Percentiles rank a stretch among this genome's conserved stretches.
These are phyloP conservation scores for Cornus controversa DNA, from an alignment of 148 eudicot genomes.

Conservation along the genomic window DNA sequence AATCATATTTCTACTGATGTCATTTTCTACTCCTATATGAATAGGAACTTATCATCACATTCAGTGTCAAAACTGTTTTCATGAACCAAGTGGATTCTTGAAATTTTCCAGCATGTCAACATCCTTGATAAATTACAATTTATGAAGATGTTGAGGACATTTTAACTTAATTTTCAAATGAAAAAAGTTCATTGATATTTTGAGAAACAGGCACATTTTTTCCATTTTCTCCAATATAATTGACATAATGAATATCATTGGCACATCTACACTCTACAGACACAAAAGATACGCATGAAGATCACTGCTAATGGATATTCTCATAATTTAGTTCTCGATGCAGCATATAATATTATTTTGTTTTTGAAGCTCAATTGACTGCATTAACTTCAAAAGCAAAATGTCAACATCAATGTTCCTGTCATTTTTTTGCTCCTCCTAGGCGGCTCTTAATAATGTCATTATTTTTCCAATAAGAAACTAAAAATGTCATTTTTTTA, in stretches of 20 bases:
- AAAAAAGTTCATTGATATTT: neutral
- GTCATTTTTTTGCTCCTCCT: neutral
- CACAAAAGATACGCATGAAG: neutral
- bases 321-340: neutral
- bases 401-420: neutral
- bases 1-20: neutral
- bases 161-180: neutral
- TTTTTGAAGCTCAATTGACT: neutral
- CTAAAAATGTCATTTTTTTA: neutral
- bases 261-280: neutral
- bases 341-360: neutral
- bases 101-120: neutral
- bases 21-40: neutral
- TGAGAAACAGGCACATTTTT: too few relatives aligned
- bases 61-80: slow-evolving; percentile 1
- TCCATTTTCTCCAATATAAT: neutral
- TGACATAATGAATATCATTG: neutral
- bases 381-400: neutral
- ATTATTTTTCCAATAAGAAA: neutral
- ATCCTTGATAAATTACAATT: neutral
- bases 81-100: neutral
- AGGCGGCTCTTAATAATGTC: neutral
- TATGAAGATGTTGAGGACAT: neutral
- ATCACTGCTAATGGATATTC: neutral
- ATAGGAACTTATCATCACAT: neutral